Base-by-base conservation (phyloP, 306 rosid genomes). In the Potentilla sterilis region DNA sequence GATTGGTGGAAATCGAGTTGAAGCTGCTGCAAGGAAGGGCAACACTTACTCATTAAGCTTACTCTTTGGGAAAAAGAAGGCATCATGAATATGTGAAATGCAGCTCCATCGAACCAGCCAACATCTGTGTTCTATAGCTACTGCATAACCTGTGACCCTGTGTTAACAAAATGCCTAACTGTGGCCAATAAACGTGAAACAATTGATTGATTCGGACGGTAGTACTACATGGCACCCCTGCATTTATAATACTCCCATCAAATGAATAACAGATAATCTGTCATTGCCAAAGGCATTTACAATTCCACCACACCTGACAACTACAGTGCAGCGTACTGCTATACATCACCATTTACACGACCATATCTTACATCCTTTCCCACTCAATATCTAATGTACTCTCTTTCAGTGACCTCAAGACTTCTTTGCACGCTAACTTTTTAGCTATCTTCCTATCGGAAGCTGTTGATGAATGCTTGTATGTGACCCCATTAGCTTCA, bases 1-100 rank as follows among this genome's bases (percentile, higher is more conserved):
- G 98, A 78, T 95, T 64, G 98, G 98, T 10, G 80, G 78, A 59
- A 92, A 85, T 78, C 87, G 97, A 66, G 97, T 92, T 16, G 96
- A 89, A 81, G 98, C 84, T 52, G 97, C 97, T 46, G 88, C 85
- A n/a, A 70, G 80, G 70, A 92, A 95, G 81, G 93, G 93, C 21
- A 89, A 78, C 86, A 78, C 92, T 5, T 95, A 95, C 65, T 95
- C 98, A 7, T 42, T 86, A 79, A 79, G 95, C 87, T 81, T 95
- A 64, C 82, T 92, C 18, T 78, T 95, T 46, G 93, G 93, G 61
- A 92, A 85, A 81, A 89, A 82, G 62, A 95, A 95, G 89, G 81
- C 89, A 28, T 73, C 82, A 13, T 85, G 78, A 66, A n/a, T 38
- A 19, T 11, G 13, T 10, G 63, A 52, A 14, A 10, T 22, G 41